phyloP scores from a whole-genome alignment of 805 yeast species.

The Barnettozyma californica region DNA sequence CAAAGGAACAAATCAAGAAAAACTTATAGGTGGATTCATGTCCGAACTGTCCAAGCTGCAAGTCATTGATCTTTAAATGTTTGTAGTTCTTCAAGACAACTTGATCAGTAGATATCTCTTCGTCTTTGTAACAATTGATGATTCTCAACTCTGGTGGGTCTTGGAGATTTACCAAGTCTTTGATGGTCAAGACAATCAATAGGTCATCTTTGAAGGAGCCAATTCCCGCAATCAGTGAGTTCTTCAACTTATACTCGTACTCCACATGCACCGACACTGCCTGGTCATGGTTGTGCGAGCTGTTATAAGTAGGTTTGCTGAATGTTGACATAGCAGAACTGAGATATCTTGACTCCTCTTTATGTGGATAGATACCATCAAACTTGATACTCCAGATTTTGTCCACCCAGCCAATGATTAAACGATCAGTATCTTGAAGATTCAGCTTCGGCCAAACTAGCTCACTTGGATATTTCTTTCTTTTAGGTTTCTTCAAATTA shows the following conservation, averaged over 20 bases:
- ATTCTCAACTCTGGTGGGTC: constrained; percentile 73
- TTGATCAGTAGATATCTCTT: constrained; percentile 75
- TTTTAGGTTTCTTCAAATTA: constrained; percentile 51
- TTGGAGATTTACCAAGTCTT: constrained; percentile 29
- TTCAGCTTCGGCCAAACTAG: constrained; percentile 78
- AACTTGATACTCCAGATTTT: constrained; percentile 66
- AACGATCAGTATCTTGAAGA: constrained; percentile 56
- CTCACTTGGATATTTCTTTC: constrained; percentile 54
- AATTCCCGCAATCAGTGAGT: constrained; percentile 62
- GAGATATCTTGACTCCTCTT: constrained; percentile 16
- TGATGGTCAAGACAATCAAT: constrained; percentile 53
- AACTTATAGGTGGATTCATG: constrained; percentile 40
- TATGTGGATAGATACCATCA: constrained; percentile 19
- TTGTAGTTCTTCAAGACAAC: constrained; percentile 55
- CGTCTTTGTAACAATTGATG: constrained; percentile 58
- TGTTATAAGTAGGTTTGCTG: constrained; percentile 41
- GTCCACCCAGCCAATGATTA: constrained; percentile 79
- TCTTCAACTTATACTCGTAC: constrained; percentile 35
- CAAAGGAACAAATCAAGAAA: constrained; percentile 73
- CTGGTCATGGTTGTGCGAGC: constrained; percentile 16
- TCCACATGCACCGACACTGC: constrained; percentile 42
- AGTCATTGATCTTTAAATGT: constrained; percentile 73
- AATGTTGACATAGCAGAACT: constrained; percentile 36
- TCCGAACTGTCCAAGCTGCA: constrained; percentile 53
- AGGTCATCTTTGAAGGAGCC: constrained; percentile 70